These are phyloP conservation scores for Phlebiopsis gigantea DNA, from an alignment of 768 basidiomycete species.

Conservation along the genomic window DNA sequence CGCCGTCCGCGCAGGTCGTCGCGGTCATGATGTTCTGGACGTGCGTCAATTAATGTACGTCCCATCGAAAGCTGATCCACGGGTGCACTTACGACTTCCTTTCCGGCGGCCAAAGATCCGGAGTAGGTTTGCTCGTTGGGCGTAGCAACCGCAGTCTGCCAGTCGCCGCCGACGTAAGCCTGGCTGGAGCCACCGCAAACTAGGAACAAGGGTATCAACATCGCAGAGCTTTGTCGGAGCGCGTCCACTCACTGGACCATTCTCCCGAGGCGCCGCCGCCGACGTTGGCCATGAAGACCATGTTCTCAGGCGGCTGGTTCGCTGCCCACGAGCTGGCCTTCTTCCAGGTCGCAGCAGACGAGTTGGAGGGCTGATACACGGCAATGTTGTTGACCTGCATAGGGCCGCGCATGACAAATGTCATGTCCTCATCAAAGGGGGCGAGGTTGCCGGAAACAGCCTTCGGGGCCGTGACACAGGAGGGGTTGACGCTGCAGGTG, in stretches of 20 bases:
- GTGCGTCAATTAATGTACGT: neutral
- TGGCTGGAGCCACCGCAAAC: slow-evolving; percentile 26
- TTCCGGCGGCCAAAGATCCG: slow-evolving; percentile 7
- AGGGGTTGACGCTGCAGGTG: slow-evolving; percentile 19
- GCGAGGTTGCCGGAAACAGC: slow-evolving; percentile 21
- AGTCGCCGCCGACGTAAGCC: slow-evolving; percentile 24
- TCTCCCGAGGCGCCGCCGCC: slow-evolving; percentile 22
- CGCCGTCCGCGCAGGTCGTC: slow-evolving; percentile 13
- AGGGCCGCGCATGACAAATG: slow-evolving; percentile 23
- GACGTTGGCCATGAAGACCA: slow-evolving; percentile 29
- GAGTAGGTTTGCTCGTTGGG: slow-evolving; percentile 18
- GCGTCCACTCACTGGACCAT: slow-evolving; percentile 22
- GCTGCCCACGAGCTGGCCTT: slow-evolving; percentile 21
- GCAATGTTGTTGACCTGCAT: slow-evolving; percentile 24
- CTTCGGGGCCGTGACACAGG: slow-evolving; percentile 18
- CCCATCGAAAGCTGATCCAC: neutral
- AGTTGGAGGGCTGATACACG: slow-evolving; percentile 24
- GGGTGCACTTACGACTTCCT: slow-evolving; percentile 13
- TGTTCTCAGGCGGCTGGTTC: slow-evolving; percentile 16
- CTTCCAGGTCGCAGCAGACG: slow-evolving; percentile 21
- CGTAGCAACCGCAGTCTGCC: slow-evolving; percentile 17
- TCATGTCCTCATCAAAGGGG: slow-evolving; percentile 26
- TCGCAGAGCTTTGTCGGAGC: too few relatives aligned
- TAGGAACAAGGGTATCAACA: neutral
- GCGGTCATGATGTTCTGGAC: slow-evolving; percentile 26